Percentiles rank a stretch among this genome's conserved stretches.
phyloP scores from a whole-genome alignment of 495 filamentous ascomycete species.

The Aspergillus egyptiacus region DNA sequence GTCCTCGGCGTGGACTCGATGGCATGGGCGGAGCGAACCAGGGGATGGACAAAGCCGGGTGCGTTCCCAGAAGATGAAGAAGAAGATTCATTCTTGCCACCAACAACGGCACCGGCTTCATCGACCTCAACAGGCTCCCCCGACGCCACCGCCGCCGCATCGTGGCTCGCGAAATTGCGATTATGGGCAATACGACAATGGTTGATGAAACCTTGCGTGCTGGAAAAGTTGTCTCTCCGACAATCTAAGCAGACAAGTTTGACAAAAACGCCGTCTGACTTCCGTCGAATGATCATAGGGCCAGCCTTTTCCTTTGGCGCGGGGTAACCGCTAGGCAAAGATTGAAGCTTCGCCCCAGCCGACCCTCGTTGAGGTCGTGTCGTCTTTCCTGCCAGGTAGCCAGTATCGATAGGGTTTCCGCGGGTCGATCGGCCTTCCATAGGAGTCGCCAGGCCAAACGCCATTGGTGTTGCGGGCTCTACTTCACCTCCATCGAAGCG shows the following conservation, averaged over 20 bases:
- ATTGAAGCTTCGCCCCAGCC: constrained; percentile 57
- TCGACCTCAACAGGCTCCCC: constrained; percentile 74
- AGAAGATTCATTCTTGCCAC: constrained; percentile 40
- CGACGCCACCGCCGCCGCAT: constrained; percentile 84
- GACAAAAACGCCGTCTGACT: constrained; percentile 54
- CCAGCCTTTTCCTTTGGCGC: constrained; percentile 60
- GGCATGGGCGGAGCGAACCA: constrained; percentile 55
- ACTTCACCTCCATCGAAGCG: constrained; percentile 67
- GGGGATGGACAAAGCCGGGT: constrained; percentile 61
- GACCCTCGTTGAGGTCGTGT: constrained; percentile 56
- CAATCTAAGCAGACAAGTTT: constrained; percentile 90
- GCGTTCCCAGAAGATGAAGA: constrained; percentile 17
- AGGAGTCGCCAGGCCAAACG: constrained; percentile 29
- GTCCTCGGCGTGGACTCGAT: constrained; percentile 50
- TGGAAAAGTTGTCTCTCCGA: constrained; percentile 81
- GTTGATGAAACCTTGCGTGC: constrained; percentile 96
- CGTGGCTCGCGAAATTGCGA: constrained; percentile 86
- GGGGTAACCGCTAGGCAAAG: constrained; percentile 67
- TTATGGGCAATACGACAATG: constrained; percentile 94
- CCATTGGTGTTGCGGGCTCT: constrained; percentile 29
- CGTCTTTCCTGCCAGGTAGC: constrained; percentile 47
- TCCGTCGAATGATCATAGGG: constrained; percentile 55
- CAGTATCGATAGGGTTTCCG: constrained; percentile 58
- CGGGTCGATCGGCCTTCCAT: constrained; percentile 65
- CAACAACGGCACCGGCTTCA: constrained; percentile 50